Base-by-base conservation (phyloP, 2,329 filamentous ascomycete genomes). In the Aspergillus sojae region DNA sequence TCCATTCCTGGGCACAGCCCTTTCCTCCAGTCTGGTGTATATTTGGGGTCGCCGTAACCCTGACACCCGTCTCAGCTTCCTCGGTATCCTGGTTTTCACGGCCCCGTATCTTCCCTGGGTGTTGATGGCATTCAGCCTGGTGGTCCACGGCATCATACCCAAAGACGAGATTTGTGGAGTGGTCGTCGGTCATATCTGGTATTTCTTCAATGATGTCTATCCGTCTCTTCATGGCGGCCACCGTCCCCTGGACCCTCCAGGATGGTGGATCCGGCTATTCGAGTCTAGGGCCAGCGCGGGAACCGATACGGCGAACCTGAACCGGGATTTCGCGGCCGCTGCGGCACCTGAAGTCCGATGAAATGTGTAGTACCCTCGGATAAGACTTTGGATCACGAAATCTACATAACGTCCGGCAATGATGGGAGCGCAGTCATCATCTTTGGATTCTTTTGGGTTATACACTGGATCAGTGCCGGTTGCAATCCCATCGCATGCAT, bases 41-140 rank as follows among this genome's bases (percentile, higher is more conserved):
- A 97, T 99, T 73, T 99, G 95, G 95, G 95, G 93, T 67, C 87
- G 95, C 59, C 89, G 94, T 62, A 98, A 99, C 76, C 94, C 95
- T 0, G 92, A 97, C 67, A 96, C 93, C 0, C 85, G 92, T 62
- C 84, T 99, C 16, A 96, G 92, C 75, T 93, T 97, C 77, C 81
- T 99, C 5, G 95, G 95, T 0, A 77, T 99, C 55, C 80, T 98
- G 48, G 91, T 95, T 1, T 98, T 99, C 79, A 93, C 91, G 5
- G 95, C 95, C 26, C 95, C 95, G 0, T 98, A 96, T 78, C 82
- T 99, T 53, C 95, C 95, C 0, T 98, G 94, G 94, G 94, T 99
- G 3, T 79, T 99, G 72, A 94, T 98, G 86, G 90, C 86, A 0
- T 96, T 99, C 79, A 96, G 92, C 74, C 83, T 98, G 53, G 85